A percentile compares a stretch with the other conserved stretches of the same genome.
phyloP scores from a whole-genome alignment of 169 alveolate species.

The Plasmodium gaboni region DNA sequence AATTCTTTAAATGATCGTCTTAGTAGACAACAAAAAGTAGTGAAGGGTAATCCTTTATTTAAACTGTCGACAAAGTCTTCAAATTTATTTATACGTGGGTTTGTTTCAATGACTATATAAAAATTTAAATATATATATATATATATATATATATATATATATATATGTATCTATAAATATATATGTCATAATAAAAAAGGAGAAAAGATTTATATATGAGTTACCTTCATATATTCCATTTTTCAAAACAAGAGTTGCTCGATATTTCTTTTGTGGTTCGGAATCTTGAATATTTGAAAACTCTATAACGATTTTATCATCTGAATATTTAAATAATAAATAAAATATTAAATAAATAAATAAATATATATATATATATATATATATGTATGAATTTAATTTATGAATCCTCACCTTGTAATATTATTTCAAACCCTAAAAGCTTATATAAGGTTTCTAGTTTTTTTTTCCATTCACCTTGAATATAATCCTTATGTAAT shows the following conservation, averaged over 20 bases:
- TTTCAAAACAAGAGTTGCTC: slow-evolving; percentile 55
- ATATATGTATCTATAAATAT: background rate
- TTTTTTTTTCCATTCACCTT: slow-evolving; percentile 58
- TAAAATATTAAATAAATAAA: background rate
- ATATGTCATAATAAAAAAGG: background rate
- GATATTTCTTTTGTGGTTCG: slow-evolving; percentile 65
- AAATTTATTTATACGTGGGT: slow-evolving; percentile 42
- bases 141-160: background rate
- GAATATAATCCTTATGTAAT: slow-evolving; percentile 47
- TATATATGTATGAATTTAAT: background rate
- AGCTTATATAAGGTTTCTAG: slow-evolving; percentile 55
- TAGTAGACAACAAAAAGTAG: slow-evolving; percentile 66
- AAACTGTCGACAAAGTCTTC: slow-evolving; percentile 50
- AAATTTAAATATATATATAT: background rate
- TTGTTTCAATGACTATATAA: slow-evolving; percentile 38
- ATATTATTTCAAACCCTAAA: slow-evolving; percentile 58
- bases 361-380: background rate
- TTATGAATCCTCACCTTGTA: slow-evolving; percentile 24
- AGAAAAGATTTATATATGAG: background rate
- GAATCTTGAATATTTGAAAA: slow-evolving; percentile 58
- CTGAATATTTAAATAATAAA: slow-evolving; percentile 11
- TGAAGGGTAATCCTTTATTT: slow-evolving; percentile 67
- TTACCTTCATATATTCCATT: slow-evolving; percentile 63
- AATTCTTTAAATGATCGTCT: slow-evolving; percentile 65
- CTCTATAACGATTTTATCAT: slow-evolving; percentile 47